phyloP scores from a whole-genome alignment of 2,329 filamentous ascomycete genomes.

The Paecilomyces formosus region DNA sequence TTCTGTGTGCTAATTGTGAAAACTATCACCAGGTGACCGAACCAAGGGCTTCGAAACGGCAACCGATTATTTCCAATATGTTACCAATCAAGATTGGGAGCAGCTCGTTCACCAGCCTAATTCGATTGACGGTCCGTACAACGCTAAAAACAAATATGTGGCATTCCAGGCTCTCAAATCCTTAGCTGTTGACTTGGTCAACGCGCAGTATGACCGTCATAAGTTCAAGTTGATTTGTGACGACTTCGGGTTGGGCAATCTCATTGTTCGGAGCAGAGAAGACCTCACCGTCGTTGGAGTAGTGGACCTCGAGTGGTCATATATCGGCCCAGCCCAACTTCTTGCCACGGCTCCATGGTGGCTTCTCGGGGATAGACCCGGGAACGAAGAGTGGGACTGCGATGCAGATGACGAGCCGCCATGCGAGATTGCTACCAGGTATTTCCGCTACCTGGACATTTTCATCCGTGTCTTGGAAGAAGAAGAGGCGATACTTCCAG shows the following conservation, averaged over 20 bases:
- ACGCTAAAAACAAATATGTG: slow-evolving; percentile 21
- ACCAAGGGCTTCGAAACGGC: slow-evolving; percentile 19
- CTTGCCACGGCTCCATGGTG: slow-evolving; percentile 31
- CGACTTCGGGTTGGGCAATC: slow-evolving; percentile 29
- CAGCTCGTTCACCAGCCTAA: slow-evolving; percentile 29
- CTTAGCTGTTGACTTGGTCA: slow-evolving; percentile 17
- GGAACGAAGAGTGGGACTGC: slow-evolving; percentile 20
- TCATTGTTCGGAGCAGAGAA: slow-evolving; percentile 26
- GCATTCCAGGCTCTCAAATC: slow-evolving; percentile 20
- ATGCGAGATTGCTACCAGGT: slow-evolving; percentile 14
- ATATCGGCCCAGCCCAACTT: slow-evolving; percentile 29
- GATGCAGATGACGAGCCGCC: slow-evolving; percentile 12
- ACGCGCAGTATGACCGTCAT: slow-evolving; percentile 9
- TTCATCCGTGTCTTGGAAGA: slow-evolving; percentile 24
- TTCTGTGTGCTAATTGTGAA: slow-evolving; percentile 8
- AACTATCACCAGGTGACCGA: slow-evolving; percentile 15
- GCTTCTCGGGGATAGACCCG: slow-evolving; percentile 26
- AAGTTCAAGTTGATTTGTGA: slow-evolving; percentile 29
- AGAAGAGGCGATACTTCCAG: slow-evolving; percentile 20
- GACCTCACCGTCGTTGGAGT: slow-evolving; percentile 28
- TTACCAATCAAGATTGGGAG: slow-evolving; percentile 23
- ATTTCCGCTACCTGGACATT: slow-evolving; percentile 21
- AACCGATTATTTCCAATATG: slow-evolving; percentile 26
- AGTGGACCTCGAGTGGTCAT: slow-evolving; percentile 32
- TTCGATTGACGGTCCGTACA: slow-evolving; percentile 18